Percentiles rank a stretch among this genome's conserved stretches.
Conservation (phyloP, 441 rosid genomes). For the Flueggea neowawraea region DNA sequence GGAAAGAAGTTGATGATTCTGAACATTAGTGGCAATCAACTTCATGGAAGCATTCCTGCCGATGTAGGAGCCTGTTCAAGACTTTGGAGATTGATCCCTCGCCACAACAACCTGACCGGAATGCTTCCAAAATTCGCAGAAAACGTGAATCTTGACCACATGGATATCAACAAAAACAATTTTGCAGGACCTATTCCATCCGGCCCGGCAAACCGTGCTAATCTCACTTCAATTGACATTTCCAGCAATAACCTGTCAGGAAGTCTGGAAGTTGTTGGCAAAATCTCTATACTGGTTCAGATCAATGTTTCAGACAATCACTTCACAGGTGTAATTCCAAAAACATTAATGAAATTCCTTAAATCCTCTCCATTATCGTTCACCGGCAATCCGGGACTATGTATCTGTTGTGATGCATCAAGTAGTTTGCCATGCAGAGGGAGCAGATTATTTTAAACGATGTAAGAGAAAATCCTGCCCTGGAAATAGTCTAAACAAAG, state of each 20-base stretch:
- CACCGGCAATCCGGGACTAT: conserved; percentile 36
- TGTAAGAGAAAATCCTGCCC: conserved; percentile 28
- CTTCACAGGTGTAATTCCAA: conserved; percentile 74
- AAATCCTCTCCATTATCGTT: conserved; percentile 49
- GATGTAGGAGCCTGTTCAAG: conserved; percentile 50
- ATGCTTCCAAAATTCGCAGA: conserved; percentile 48
- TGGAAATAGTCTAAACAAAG: conserved; percentile 25
- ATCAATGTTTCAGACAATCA: conserved; percentile 59
- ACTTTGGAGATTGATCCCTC: conserved; percentile 56
- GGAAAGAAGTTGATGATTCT: conserved; percentile 44
- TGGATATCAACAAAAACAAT: conserved; percentile 49
- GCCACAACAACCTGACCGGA: conserved; percentile 49
- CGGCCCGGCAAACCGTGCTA: conserved; percentile 49
- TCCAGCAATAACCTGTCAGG: conserved; percentile 72
- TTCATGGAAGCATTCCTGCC: conserved; percentile 59
- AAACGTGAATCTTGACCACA: conserved; percentile 30
- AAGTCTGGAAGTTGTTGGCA: conserved; percentile 34
- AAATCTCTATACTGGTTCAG: conserved; percentile 32
- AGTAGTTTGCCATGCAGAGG: too few relatives aligned
- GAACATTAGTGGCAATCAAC: conserved; percentile 54
- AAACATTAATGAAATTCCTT: conserved; percentile 29
- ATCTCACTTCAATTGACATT: conserved; percentile 47
- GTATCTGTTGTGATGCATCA: too few relatives aligned
- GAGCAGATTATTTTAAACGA: neutral
- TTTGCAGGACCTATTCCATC: conserved; percentile 57